Percentiles rank a stretch among this genome's conserved stretches.
These are phyloP conservation scores for Triadica sebifera DNA, from an alignment of 345 rosid genomes.

Conservation along the genomic window DNA sequence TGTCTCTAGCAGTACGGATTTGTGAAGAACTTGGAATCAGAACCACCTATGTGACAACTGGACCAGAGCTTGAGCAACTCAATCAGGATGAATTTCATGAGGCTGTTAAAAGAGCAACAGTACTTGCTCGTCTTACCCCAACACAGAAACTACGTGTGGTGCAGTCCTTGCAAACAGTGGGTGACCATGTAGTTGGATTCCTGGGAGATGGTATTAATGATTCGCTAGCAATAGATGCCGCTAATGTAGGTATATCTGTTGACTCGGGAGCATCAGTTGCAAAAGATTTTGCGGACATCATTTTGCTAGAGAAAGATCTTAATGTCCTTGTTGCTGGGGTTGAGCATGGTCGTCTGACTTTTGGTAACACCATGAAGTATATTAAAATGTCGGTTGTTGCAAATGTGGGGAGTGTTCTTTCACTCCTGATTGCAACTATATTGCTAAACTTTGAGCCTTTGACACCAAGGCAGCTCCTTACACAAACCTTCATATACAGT, in stretches of 20 bases:
- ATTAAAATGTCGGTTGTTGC: conserved; percentile 70
- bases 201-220: conserved; percentile 69
- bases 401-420: conserved; percentile 50
- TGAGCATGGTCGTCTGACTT: conserved; percentile 58
- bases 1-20: conserved; percentile 54
- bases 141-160: conserved; percentile 64
- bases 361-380: conserved; percentile 73
- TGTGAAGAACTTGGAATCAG: conserved; percentile 74
- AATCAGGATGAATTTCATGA: conserved; percentile 56
- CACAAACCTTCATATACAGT: conserved; percentile 57
- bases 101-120: conserved; percentile 56
- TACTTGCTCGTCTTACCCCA: conserved; percentile 63
- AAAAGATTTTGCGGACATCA: conserved; percentile 63
- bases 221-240: conserved; percentile 65
- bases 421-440: conserved; percentile 57
- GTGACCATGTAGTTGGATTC: conserved; percentile 57
- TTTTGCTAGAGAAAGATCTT: conserved; percentile 69
- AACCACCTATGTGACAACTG: conserved; percentile 60
- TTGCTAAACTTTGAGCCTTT: conserved; percentile 53
- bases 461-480: conserved; percentile 60
- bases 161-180: conserved; percentile 56
- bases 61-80: conserved; percentile 66
- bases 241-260: conserved; percentile 64
- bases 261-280: conserved; percentile 69
- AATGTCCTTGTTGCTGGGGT: conserved; percentile 70